phyloP scores from a whole-genome alignment of 2,329 filamentous ascomycete genomes.

The Penicillium decumbens region DNA sequence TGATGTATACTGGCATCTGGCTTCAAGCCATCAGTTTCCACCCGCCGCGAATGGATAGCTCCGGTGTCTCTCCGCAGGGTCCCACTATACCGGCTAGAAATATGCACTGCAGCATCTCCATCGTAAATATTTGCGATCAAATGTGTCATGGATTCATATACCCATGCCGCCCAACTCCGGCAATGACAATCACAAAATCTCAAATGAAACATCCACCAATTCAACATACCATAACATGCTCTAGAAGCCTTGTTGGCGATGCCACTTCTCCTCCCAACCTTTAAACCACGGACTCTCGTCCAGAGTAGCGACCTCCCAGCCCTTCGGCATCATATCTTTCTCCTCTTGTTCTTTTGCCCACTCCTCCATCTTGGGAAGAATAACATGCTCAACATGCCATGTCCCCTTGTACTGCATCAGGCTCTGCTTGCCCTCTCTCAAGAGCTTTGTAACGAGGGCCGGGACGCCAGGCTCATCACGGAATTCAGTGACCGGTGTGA shows the following conservation, averaged over 20 bases:
- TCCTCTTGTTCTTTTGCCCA: conserved; percentile 65
- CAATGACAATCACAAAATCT: background rate
- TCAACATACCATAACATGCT: background rate
- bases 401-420: conserved; percentile 78
- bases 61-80: background rate
- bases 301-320: conserved; percentile 66
- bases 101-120: background rate
- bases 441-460: conserved; percentile 60
- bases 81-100: background rate
- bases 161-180: background rate
- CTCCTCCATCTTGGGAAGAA: conserved; percentile 58
- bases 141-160: background rate
- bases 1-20: background rate
- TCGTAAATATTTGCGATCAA: background rate
- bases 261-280: conserved; percentile 73
- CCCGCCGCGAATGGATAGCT: background rate
- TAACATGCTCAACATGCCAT: conserved; percentile 72
- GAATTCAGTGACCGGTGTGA: conserved; percentile 68
- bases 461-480: conserved; percentile 69
- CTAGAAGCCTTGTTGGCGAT: conserved; percentile 57
- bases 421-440: conserved; percentile 65
- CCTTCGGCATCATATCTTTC: conserved; percentile 54
- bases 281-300: conserved; percentile 72
- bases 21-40: background rate
- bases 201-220: background rate